A percentile compares a stretch with the other conserved stretches of the same genome.
phyloP scores from a whole-genome alignment of 768 basidiomycete genomes.

The Suillus spraguei region DNA sequence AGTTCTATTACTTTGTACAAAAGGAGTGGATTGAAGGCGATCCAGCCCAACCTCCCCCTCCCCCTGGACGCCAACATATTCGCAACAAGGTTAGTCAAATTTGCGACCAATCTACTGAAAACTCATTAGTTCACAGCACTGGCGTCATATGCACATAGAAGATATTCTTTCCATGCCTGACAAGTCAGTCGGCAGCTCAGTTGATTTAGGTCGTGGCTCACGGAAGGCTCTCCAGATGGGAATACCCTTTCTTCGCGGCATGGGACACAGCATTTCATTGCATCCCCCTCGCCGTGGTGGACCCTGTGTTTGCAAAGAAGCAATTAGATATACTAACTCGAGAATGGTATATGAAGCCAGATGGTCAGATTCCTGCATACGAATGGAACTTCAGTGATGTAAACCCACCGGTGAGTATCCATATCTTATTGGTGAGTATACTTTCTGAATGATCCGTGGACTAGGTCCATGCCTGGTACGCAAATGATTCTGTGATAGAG shows the following conservation, averaged over 20 bases:
- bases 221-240: conserved; percentile 62
- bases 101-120: neutral
- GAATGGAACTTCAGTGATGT: conserved; percentile 99
- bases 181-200: conserved; percentile 57
- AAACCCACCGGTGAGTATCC: conserved; percentile 74
- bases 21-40: conserved; percentile 97
- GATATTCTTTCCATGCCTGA: conserved; percentile 99
- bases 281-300: conserved; percentile 94
- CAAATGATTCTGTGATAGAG: neutral
- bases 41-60: conserved; percentile 92
- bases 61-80: conserved; percentile 82
- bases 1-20: conserved; percentile 95
- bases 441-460: neutral
- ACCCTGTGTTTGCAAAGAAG: conserved; percentile 95
- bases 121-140: conserved; percentile 56
- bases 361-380: conserved; percentile 97
- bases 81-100: conserved; percentile 69
- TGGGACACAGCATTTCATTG: conserved; percentile 99
- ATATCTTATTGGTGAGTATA: neutral
- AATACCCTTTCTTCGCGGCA: conserved; percentile 98
- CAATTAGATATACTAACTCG: conserved; percentile 94
- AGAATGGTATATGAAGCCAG: conserved; percentile 99
- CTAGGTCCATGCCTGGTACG: conserved; percentile 84
- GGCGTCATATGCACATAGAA: conserved; percentile 94
- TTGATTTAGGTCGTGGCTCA: neutral